Base-by-base conservation (phyloP, 1,139 yeast genomes). In the Ashbya aceris region DNA sequence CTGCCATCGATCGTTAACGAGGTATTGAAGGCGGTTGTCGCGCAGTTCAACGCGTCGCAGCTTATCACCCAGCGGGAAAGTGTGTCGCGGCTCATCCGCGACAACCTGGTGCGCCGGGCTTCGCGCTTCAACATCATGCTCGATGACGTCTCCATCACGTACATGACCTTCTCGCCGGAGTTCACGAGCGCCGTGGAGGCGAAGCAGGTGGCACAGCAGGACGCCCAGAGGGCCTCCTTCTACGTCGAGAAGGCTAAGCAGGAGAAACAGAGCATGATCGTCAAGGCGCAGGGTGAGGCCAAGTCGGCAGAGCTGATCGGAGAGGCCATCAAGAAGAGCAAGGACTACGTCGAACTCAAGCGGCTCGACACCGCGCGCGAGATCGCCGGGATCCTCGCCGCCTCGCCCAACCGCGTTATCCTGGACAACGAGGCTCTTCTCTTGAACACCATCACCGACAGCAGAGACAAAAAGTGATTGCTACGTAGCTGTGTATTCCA, bases 181-280 rank as follows among this genome's bases (percentile, higher is more conserved):
- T 91, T 91, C 66, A 89, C 97, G 42, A 80, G 83, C 38, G 98
- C 99, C 2, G 99, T 91, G 41, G 99, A 91, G 69, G 95, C 96
- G 46, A 91, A 91, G 68, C 98, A 91, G 69, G 91, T 91, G 65
- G 98, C 99, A 30, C 98, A 93, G 67, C 99, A 91, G 70, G 98
- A 91, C 64, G 97, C 98, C 27, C 96, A 91, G 69, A 79, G 95
- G 64, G 97, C 98, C 10, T 96, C 97, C 0, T 93, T 89, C 54
- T 73, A 91, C 40, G 98, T 91, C 42, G 98, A 91, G 65, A 85
- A 89, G 61, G 98, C 99, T 12, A 79, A 84, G 54, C 98, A 93
- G 67, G 98, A 91, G 69, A 91, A 91, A 65, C 96, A 91, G 66
- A 95, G 93, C 62, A 74, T 85, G 69, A 94, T 91, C 52, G 96